Percentiles rank a stretch among this genome's conserved stretches.
Evolutionary conservation across 108 stramenopile species (phyloP).

Genomic region (Cyclostephanos tholiformis): DNA sequence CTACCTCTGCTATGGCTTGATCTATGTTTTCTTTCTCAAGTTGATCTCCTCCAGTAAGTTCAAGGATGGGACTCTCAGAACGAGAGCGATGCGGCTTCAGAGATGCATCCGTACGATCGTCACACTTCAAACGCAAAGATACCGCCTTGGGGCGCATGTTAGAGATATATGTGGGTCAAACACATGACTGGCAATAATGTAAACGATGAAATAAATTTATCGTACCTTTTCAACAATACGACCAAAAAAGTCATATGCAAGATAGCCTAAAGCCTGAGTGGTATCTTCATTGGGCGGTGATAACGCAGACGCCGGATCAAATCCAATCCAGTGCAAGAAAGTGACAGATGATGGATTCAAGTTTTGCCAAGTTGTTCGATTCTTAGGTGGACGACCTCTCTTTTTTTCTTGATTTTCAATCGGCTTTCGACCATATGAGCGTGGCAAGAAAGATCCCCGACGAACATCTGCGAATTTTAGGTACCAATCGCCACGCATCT

Average conservation of each 20-base stretch:
- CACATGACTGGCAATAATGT: slow-evolving; percentile 2
- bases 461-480: slow-evolving; percentile 69
- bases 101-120: slow-evolving; percentile 2
- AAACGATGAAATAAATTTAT: background rate
- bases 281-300: slow-evolving; percentile 75
- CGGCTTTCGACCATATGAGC: slow-evolving; percentile 5
- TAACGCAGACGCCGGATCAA: slow-evolving; percentile 60
- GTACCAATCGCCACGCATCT: slow-evolving; percentile 74
- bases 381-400: slow-evolving; percentile 36
- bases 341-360: slow-evolving; percentile 55
- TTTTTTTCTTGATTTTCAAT: slow-evolving; percentile 23
- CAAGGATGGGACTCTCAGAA: slow-evolving; percentile 43
- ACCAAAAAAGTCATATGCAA: slow-evolving; percentile 82
- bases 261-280: slow-evolving; percentile 77
- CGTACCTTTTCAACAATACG: slow-evolving; percentile 81
- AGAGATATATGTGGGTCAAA: slow-evolving; percentile 34
- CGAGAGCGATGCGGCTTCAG: slow-evolving; percentile 5
- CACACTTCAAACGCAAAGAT: slow-evolving; percentile 18
- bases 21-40: slow-evolving; percentile 59
- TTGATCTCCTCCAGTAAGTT: slow-evolving; percentile 60
- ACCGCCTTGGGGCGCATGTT: slow-evolving; percentile 28
- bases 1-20: slow-evolving; percentile 54
- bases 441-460: slow-evolving; percentile 69
- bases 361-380: slow-evolving; percentile 56
- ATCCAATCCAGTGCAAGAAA: slow-evolving; percentile 86